Evolutionary conservation across 805 yeast species (phyloP), one percentile per base, ranked within the genome.

Genomic region (Wickerhamia fluorescens): DNA sequence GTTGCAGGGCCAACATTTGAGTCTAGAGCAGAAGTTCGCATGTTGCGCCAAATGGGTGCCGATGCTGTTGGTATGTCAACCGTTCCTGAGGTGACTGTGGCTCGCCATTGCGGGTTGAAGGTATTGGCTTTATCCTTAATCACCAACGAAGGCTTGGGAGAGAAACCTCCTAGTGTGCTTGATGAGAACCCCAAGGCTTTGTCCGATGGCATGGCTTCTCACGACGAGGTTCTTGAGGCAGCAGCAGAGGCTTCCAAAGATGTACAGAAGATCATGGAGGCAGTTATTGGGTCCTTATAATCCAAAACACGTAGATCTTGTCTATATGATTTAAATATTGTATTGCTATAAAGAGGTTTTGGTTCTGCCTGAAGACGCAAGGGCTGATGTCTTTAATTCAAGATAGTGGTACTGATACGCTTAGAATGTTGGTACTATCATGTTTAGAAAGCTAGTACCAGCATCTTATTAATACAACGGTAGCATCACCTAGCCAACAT

Each of bases 1-100:
- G 94, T 79, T 6, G 73, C 94, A 5, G 98, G 98, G 0, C 97
- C 98, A 4, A 84, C 96, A 1, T 89, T 80, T 55, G 98, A 89
- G 60, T 73, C 84, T 3, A 68, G 96, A 44, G 95, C 96, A 0
- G 98, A 89, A 59, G 81, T 80, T n/a, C 67, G 94, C 33, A 66
- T 78, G 66, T 61, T 89, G 26, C 55, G 75, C 35, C 42, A 59
- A 5, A 40, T 81, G 16, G 97, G 97, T 7, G 96, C 85, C 29
- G 97, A 89, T 54, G 83, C 92, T 0, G 97, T 88, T 2, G 97
- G 97, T 4, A 89, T 89, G 98, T 82, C 95, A 33, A 92, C 97
- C 1, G 96, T 89, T 19, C 96, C 98, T 0, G 98, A 89, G 56
- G 95, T 86, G 2, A 75, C 86, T 36, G 80, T 86, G 12, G 97